A percentile compares a stretch with the other conserved stretches of the same genome.
These are phyloP conservation scores for Vanilla planifolia DNA, from an alignment of 106 monocot genomes.

Conservation along the genomic window DNA sequence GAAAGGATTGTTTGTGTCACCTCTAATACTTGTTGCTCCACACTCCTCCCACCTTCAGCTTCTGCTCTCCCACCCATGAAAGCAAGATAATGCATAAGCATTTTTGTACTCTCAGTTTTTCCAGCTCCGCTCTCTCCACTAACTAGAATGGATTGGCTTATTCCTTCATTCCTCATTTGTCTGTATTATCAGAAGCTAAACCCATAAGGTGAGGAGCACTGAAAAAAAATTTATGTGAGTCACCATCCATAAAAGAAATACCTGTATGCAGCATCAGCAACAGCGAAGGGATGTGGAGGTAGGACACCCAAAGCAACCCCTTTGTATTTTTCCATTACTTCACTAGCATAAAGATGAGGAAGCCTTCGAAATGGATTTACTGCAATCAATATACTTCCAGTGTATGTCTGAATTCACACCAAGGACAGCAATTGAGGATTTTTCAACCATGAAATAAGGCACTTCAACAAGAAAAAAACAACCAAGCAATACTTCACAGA, in stretches of 20 bases:
- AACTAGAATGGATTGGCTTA: slow-evolving; percentile 29
- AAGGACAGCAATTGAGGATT: neutral
- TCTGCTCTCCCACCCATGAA: slow-evolving; percentile 28
- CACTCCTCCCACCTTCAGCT: slow-evolving; percentile 16
- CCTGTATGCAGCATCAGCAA: slow-evolving; percentile 67
- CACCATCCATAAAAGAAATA: no score
- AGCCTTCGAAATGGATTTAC: slow-evolving; percentile 66
- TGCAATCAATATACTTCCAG: slow-evolving; percentile 63
- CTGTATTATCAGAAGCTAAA: no score
- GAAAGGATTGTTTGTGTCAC: no score
- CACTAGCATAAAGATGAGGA: slow-evolving; percentile 55
- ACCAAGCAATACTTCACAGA: no score
- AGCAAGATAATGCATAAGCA: slow-evolving; percentile 41
- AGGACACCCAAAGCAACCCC: slow-evolving; percentile 61
- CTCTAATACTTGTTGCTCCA: slow-evolving; percentile 35
- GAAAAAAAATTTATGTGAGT: no score
- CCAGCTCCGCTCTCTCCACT: slow-evolving; percentile 39
- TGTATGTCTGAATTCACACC: slow-evolving; percentile 38
- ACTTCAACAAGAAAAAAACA: no score
- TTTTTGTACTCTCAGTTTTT: no score
- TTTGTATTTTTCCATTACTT: slow-evolving; percentile 69
- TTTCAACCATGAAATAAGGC: no score
- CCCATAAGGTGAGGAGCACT: no score
- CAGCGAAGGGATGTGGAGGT: slow-evolving; percentile 60
- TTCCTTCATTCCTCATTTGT: slow-evolving; percentile 26